Evolutionary conservation across 495 filamentous ascomycete species (phyloP).

Genomic region (Talaromyces liani): DNA sequence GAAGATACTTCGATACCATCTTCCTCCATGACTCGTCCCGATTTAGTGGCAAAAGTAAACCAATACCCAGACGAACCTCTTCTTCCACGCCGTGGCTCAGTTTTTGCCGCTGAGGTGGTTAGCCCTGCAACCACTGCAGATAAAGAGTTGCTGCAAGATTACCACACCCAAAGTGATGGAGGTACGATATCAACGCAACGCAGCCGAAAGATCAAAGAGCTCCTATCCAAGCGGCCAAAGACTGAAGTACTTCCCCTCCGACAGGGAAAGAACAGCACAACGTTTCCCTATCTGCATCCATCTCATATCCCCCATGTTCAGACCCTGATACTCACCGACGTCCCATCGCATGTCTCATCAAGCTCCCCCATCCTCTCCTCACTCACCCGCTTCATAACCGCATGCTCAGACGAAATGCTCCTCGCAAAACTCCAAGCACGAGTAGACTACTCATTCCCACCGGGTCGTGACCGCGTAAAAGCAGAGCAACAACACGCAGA

Average conservation of each 20-base stretch:
- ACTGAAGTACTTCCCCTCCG: slow-evolving; percentile 21
- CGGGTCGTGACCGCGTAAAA: slow-evolving; percentile 33
- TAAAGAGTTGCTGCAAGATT: not conserved
- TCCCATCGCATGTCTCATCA: slow-evolving; percentile 43
- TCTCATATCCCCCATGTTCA: slow-evolving; percentile 49
- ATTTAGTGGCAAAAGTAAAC: not conserved
- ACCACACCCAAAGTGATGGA: not conserved
- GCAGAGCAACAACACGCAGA: slow-evolving; percentile 36
- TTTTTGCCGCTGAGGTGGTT: slow-evolving; percentile 39
- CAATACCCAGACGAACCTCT: slow-evolving; percentile 23
- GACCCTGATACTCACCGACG: slow-evolving; percentile 50
- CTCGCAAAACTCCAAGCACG: slow-evolving; percentile 48
- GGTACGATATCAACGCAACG: slow-evolving; percentile 18
- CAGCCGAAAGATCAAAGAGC: slow-evolving; percentile 23
- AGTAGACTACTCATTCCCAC: slow-evolving; percentile 42
- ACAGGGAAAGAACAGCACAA: slow-evolving; percentile 20
- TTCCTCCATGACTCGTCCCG: slow-evolving; percentile 9
- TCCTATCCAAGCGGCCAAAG: slow-evolving; percentile 29
- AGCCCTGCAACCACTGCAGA: not conserved
- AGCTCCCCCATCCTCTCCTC: slow-evolving; percentile 38
- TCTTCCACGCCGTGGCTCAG: slow-evolving; percentile 29
- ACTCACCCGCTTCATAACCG: slow-evolving; percentile 48
- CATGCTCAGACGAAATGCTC: slow-evolving; percentile 51
- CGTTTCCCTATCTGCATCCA: slow-evolving; percentile 44
- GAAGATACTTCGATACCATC: slow-evolving; percentile 28